Percentiles rank a stretch among this genome's conserved stretches.
phyloP scores from a whole-genome alignment of 495 filamentous ascomycete genomes.

The Xylaria scruposa region DNA sequence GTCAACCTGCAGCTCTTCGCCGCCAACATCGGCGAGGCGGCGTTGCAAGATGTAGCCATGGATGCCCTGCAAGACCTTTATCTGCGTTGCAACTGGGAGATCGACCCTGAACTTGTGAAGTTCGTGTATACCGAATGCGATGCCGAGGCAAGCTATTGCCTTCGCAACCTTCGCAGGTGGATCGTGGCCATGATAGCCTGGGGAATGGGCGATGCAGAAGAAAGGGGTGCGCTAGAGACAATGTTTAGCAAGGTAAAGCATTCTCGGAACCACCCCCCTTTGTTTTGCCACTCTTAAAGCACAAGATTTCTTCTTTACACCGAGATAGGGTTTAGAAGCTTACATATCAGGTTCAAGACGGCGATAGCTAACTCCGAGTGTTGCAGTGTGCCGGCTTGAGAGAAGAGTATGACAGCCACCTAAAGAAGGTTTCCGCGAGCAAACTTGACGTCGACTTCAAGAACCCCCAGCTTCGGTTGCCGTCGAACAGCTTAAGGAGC shows the following conservation, averaged over 20 bases:
- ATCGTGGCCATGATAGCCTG: constrained; percentile 58
- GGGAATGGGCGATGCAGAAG: constrained; percentile 41
- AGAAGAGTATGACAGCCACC: constrained; percentile 52
- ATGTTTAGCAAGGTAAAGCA: constrained; percentile 40
- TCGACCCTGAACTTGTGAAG: constrained; percentile 49
- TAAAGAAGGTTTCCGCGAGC: constrained; percentile 49
- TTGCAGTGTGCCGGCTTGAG: constrained; percentile 42
- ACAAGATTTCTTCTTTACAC: background rate
- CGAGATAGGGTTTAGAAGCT: background rate
- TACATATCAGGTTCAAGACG: background rate
- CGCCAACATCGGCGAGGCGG: constrained; percentile 46
- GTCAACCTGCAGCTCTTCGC: constrained; percentile 57
- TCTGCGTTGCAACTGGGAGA: constrained; percentile 56
- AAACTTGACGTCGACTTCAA: constrained; percentile 54
- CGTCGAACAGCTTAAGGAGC: constrained; percentile 50
- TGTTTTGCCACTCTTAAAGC: background rate
- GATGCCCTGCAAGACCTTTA: constrained; percentile 58
- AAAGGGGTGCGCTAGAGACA: constrained; percentile 33
- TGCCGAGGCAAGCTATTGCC: constrained; percentile 45
- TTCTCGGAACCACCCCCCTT: background rate
- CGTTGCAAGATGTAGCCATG: constrained; percentile 54
- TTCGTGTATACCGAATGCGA: constrained; percentile 55
- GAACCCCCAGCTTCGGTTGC: constrained; percentile 56
- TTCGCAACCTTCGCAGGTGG: constrained; percentile 55
- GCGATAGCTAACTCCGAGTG: background rate